Percentiles rank a stretch among this genome's conserved stretches.
Conservation (phyloP, 495 filamentous ascomycete genomes). For the Ramalina peruviana region DNA sequence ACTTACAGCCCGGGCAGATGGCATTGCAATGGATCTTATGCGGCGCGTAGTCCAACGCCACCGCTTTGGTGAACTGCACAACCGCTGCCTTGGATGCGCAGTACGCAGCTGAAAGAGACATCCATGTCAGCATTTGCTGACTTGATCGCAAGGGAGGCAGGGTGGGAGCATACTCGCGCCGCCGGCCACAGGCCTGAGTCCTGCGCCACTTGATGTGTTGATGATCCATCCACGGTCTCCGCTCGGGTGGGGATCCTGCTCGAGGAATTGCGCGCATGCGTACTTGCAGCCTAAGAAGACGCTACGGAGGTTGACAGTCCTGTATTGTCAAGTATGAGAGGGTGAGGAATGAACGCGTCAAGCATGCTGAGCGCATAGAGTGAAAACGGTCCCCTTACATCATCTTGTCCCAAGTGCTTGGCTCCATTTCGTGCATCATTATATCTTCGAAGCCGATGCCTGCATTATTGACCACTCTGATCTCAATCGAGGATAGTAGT, state of each 20-base stretch:
- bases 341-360: no score
- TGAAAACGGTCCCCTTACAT: constrained; percentile 11
- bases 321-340: not conserved
- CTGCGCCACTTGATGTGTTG: constrained; percentile 36
- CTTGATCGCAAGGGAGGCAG: not conserved
- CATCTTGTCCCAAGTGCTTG: constrained; percentile 29
- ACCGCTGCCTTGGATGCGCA: constrained; percentile 39
- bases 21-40: constrained; percentile 40
- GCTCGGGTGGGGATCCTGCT: constrained; percentile 28
- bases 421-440: constrained; percentile 24
- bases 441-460: constrained; percentile 21
- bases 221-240: constrained; percentile 43
- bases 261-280: constrained; percentile 35
- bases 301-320: constrained; percentile 28
- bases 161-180: not conserved
- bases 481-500: not conserved
- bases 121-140: not conserved
- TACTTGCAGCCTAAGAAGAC: constrained; percentile 40
- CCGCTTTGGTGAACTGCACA: constrained; percentile 30
- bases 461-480: constrained; percentile 40
- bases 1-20: constrained; percentile 40
- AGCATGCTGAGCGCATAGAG: no score
- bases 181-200: constrained; percentile 17
- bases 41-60: constrained; percentile 37
- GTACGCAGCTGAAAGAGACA: constrained; percentile 25